A percentile compares a stretch with the other conserved stretches of the same genome.
Conservation (phyloP, 2,329 filamentous ascomycete species). For the Gremmenia infestans region DNA sequence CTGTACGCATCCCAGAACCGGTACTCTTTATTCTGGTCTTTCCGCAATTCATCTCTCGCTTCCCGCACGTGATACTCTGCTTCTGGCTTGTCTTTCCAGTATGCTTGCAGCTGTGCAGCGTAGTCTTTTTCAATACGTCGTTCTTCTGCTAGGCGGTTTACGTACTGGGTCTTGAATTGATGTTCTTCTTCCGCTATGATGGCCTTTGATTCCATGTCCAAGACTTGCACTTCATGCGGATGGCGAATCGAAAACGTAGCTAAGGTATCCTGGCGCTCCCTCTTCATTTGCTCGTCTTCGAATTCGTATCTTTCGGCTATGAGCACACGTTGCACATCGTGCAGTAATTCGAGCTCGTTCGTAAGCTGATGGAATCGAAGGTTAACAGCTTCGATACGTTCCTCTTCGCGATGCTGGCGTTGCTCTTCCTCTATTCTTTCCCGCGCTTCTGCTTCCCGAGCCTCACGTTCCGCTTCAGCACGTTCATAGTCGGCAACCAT, state of each 20-base stretch:
- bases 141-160: constrained; percentile 38
- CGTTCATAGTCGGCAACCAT: constrained; percentile 46
- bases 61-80: constrained; percentile 38
- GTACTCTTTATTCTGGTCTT: constrained; percentile 39
- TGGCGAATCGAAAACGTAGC: constrained; percentile 14
- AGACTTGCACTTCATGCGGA: constrained; percentile 28
- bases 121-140: constrained; percentile 42
- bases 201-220: constrained; percentile 24
- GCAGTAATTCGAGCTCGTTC: constrained; percentile 35
- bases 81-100: constrained; percentile 36
- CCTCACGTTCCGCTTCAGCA: constrained; percentile 29
- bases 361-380: constrained; percentile 37
- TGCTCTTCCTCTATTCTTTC: constrained; percentile 30
- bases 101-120: constrained; percentile 33
- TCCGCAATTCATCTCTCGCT: constrained; percentile 37
- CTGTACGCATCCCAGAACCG: constrained; percentile 34
- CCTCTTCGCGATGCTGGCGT: constrained; percentile 37
- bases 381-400: constrained; percentile 37
- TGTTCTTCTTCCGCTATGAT: constrained; percentile 34
- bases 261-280: constrained; percentile 33
- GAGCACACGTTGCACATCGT: constrained; percentile 38
- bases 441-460: constrained; percentile 33
- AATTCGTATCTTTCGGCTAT: constrained; percentile 37
- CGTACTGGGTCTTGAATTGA: constrained; percentile 38
- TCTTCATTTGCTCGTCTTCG: constrained; percentile 31